Percentiles rank a stretch among this genome's conserved stretches.
These are phyloP conservation scores for Ampelomyces quisqualis DNA, from an alignment of 2,329 filamentous ascomycete species.

Conservation along the genomic window DNA sequence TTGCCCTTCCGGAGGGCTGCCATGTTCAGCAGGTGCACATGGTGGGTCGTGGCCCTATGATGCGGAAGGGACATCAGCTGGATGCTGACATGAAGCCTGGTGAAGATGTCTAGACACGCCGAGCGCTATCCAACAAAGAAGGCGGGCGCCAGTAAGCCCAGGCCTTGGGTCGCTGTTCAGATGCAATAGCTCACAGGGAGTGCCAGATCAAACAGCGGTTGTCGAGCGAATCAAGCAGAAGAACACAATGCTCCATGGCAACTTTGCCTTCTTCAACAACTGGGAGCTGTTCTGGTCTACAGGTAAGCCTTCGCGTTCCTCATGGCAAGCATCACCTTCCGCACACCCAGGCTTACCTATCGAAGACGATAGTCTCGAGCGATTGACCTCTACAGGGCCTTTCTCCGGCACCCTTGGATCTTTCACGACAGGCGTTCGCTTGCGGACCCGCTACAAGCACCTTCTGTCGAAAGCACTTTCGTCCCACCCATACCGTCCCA, in stretches of 20 bases:
- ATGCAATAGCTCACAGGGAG: constrained; percentile 12
- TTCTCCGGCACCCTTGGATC: constrained; percentile 57
- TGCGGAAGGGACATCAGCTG: constrained; percentile 6
- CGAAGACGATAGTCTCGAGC: constrained; percentile 50
- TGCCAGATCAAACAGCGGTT: constrained; percentile 50
- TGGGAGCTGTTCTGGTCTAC: constrained; percentile 57
- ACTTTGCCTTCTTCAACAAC: constrained; percentile 55
- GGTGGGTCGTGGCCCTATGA: constrained; percentile 40
- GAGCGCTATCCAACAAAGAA: constrained; percentile 58
- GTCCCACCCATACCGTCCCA: constrained; percentile 10
- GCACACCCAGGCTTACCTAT: too few relatives aligned
- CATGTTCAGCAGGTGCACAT: constrained; percentile 60
- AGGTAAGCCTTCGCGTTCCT: constrained; percentile 19
- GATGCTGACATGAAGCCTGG: constrained; percentile 11
- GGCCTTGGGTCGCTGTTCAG: neutral
- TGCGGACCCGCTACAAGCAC: constrained; percentile 55
- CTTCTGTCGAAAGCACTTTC: constrained; percentile 41
- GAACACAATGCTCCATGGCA: constrained; percentile 49
- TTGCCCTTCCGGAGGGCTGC: constrained; percentile 52
- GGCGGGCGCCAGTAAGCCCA: constrained; percentile 52
- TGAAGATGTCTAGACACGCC: constrained; percentile 58
- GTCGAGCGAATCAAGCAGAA: constrained; percentile 50
- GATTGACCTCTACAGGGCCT: constrained; percentile 57
- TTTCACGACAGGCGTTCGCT: constrained; percentile 56
- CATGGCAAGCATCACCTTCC: neutral